phyloP scores from a whole-genome alignment of 805 yeast species.

The Saturnispora mendoncae region DNA sequence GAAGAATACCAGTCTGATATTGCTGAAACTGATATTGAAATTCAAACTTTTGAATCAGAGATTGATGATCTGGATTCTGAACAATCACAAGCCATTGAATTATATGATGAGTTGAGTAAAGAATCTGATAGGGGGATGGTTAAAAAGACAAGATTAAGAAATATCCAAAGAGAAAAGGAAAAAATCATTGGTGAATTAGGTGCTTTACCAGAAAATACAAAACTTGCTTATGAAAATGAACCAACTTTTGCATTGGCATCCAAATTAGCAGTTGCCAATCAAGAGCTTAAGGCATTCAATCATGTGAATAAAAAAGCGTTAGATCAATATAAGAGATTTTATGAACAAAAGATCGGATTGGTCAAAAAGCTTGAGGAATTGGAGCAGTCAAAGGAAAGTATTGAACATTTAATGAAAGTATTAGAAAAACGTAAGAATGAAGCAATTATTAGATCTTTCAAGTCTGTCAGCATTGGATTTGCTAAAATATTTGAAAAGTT shows the following conservation, averaged over 20 bases:
- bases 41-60: slow-evolving; percentile 29
- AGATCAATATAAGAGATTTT: slow-evolving; percentile 70
- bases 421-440: slow-evolving; percentile 72
- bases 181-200: slow-evolving; percentile 75
- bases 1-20: slow-evolving; percentile 26
- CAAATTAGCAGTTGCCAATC: slow-evolving; percentile 45
- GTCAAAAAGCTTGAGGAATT: slow-evolving; percentile 59
- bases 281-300: slow-evolving; percentile 50
- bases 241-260: slow-evolving; percentile 44
- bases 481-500: slow-evolving; percentile 64
- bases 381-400: slow-evolving; percentile 59
- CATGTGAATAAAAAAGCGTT: slow-evolving; percentile 86
- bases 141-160: slow-evolving; percentile 47
- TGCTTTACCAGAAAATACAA: slow-evolving; percentile 81
- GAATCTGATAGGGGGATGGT: slow-evolving; percentile 56
- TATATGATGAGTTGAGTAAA: slow-evolving; percentile 54
- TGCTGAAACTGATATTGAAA: slow-evolving; percentile 18
- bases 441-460: slow-evolving; percentile 73
- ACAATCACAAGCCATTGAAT: slow-evolving; percentile 45
- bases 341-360: slow-evolving; percentile 62
- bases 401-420: slow-evolving; percentile 58
- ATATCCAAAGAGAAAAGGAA: slow-evolving; percentile 63
- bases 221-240: slow-evolving; percentile 36
- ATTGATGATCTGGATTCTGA: slow-evolving; percentile 45
- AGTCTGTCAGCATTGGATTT: slow-evolving; percentile 67